Evolutionary conservation across 2,329 filamentous ascomycete species (phyloP), one percentile per base, ranked within the genome.

Genomic region (Aphanoascus verrucosus): DNA sequence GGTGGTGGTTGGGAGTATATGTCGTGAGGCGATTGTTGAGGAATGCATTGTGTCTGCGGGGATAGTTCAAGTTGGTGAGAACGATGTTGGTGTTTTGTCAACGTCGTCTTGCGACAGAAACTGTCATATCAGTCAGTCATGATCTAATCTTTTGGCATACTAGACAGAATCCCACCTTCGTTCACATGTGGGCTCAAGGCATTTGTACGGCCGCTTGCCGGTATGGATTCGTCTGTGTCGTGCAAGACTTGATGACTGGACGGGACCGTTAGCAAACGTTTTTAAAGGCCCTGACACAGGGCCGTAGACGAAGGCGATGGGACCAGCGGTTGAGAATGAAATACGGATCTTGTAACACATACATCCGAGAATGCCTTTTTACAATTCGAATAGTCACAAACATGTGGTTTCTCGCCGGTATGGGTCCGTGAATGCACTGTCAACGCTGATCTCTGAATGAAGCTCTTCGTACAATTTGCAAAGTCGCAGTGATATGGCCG

Each of bases 401-500:
- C 66, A 64, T 73, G 67, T 42, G 68, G 71, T 58, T 74, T 71
- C 58, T 72, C 70, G 40, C 70, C 70, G 7, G 71, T 72, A 60
- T 72, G 68, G 32, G 71, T 72, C 43, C 70, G 65, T 35, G 69
- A 67, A 60, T 74, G 69, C 45, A 74, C 68, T n/a, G 72, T 74
- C 60, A 74, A 60, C 20, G 72, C 72, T 58, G 71, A 74, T 54
- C 72, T 69, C 58, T 74, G 72, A 56, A 74, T 74, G 57, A 74
- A 74, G 59, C 70, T 73, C 61, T 74, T 74, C 53, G 69, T 69
- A 63, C 72, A 74, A 55, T 69, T 68, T 49, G 67, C 64, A 47
- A 71, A 67, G 1, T 64, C 71, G 61, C 72, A 74, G 48, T 69
- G 67, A 56, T 74, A 74, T n/a, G 72, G 72, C 46, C 72, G 69